phyloP scores from a whole-genome alignment of 1,139 yeast species.

The Yamadazyma oceani region DNA sequence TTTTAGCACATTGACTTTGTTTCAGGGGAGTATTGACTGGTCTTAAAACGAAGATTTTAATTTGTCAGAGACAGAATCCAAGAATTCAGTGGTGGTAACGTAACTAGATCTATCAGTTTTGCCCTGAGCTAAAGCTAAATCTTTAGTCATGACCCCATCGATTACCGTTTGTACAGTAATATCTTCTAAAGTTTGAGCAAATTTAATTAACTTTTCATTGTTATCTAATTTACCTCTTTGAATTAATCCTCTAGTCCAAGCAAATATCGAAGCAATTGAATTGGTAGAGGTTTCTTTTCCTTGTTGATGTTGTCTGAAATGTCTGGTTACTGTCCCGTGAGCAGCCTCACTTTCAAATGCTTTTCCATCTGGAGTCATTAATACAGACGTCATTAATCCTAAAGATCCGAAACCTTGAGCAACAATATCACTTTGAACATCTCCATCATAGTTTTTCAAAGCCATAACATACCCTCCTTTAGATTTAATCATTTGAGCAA shows the following conservation, averaged over 20 bases:
- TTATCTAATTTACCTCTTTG: slow-evolving; percentile 77
- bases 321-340: slow-evolving; percentile 87
- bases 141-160: slow-evolving; percentile 81
- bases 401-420: slow-evolving; percentile 87
- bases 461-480: slow-evolving; percentile 85
- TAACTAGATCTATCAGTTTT: slow-evolving; percentile 62
- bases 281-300: slow-evolving; percentile 84
- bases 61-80: slow-evolving; percentile 54
- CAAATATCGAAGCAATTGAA: slow-evolving; percentile 82
- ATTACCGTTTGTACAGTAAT: slow-evolving; percentile 72
- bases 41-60: slow-evolving; percentile 2
- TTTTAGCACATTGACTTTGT: too few relatives aligned
- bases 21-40: too few relatives aligned
- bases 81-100: slow-evolving; percentile 75
- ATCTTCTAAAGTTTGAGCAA: slow-evolving; percentile 64
- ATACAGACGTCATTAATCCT: slow-evolving; percentile 81
- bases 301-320: slow-evolving; percentile 78
- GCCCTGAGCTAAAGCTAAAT: slow-evolving; percentile 74
- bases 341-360: slow-evolving; percentile 85
- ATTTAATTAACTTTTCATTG: slow-evolving; percentile 68
- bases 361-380: slow-evolving; percentile 85
- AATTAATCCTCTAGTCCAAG: slow-evolving; percentile 82
- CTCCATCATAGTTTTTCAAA: slow-evolving; percentile 83
- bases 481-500: slow-evolving; percentile 84
- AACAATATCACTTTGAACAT: slow-evolving; percentile 80